A percentile compares a stretch with the other conserved stretches of the same genome.
Evolutionary conservation across 1,284 basidiomycete genomes (phyloP).

Genomic region (Amylostereum chailletii): DNA sequence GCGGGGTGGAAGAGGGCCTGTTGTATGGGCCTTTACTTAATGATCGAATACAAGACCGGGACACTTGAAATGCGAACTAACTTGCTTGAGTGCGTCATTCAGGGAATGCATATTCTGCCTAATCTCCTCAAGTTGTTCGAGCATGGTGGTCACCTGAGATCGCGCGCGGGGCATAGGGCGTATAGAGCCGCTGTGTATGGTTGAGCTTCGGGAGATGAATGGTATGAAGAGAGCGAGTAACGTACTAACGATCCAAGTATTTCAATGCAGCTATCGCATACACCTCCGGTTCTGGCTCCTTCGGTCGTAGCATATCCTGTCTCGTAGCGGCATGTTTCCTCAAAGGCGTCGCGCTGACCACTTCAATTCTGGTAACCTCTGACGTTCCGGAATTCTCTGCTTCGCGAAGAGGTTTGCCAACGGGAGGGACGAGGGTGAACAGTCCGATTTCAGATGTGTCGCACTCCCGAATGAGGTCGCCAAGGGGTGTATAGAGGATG

Average conservation of each 20-base stretch:
- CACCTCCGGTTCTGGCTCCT: slow-evolving; percentile 58
- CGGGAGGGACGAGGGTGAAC: slow-evolving; percentile 42
- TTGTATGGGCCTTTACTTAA: slow-evolving; percentile 21
- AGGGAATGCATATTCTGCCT: slow-evolving; percentile 44
- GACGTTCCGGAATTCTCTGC: slow-evolving; percentile 21
- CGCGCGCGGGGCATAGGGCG: slow-evolving; percentile 65
- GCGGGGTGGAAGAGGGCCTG: slow-evolving; percentile 19
- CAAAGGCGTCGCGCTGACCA: slow-evolving; percentile 63
- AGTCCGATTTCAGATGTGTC: slow-evolving; percentile 70
- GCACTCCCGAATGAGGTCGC: slow-evolving; percentile 68
- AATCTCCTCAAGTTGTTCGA: slow-evolving; percentile 42
- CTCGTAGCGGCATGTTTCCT: slow-evolving; percentile 31
- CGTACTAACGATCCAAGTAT: slow-evolving; percentile 67
- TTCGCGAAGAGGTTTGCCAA: slow-evolving; percentile 19
- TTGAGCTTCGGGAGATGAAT: slow-evolving; percentile 2
- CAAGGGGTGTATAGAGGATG: slow-evolving; percentile 50
- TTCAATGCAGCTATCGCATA: slow-evolving; percentile 67
- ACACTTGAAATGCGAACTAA: slow-evolving; percentile 22
- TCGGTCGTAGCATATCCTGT: slow-evolving; percentile 26
- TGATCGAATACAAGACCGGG: slow-evolving; percentile 10
- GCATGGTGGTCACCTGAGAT: slow-evolving; percentile 43
- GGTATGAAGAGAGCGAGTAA: slow-evolving; percentile 6
- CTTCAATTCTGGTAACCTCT: slow-evolving; percentile 53
- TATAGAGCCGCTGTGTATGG: slow-evolving; percentile 41
- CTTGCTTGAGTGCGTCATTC: slow-evolving; percentile 42